Base-by-base conservation (phyloP, 177 flowering plant species). In the Vitis hybrid region DNA sequence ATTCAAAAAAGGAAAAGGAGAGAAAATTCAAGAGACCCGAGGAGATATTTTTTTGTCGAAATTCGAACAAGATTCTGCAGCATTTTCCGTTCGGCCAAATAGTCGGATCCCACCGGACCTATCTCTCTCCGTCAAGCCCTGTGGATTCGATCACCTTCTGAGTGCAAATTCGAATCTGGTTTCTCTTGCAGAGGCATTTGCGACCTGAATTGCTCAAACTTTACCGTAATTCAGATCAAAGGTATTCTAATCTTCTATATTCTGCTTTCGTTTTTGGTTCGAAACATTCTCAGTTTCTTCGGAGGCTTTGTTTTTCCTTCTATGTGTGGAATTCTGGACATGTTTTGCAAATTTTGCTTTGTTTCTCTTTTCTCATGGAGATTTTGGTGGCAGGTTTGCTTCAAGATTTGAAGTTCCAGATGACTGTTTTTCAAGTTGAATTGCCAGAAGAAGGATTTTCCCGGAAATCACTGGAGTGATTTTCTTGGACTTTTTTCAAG, bases 161-260 rank as follows among this genome's bases (percentile, higher is more conserved):
- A 53, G n/a, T n/a, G 9, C 22, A n/a, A 15, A n/a, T 64, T 51
- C 8, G 11, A 51, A 64, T 64, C 5, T 60, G 4, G 29, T 8
- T 60, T 60, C 39, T 12, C 11, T 18, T 50, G 60, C 59, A 18
- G 76, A 53, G 31, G 72, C 70, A 64, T 56, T 67, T 29, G 68
- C 8, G 21, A 69, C 69, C 72, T 74, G 65, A 68, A 74, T 69
- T 74, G 7, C 66, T 51, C 53, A 13, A 3, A 19, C 14, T 8
- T 70, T n/a, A 5, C 26, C 45, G 12, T 15, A 48, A 65, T 65
- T 76, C 75, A 39, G 61, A 77, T 72, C 70, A 26, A 49, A 64
- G 62, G 72, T 67, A 57, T 15, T 31, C 26, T 2, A 29, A 53
- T 26, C 7, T 39, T 39, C 4, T 39, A 39, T 39, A 39, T 39